Percentiles rank a stretch among this genome's conserved stretches.
These are phyloP conservation scores for Thermochaetoides thermophila DNA, from an alignment of 495 filamentous ascomycete species.

Conservation along the genomic window DNA sequence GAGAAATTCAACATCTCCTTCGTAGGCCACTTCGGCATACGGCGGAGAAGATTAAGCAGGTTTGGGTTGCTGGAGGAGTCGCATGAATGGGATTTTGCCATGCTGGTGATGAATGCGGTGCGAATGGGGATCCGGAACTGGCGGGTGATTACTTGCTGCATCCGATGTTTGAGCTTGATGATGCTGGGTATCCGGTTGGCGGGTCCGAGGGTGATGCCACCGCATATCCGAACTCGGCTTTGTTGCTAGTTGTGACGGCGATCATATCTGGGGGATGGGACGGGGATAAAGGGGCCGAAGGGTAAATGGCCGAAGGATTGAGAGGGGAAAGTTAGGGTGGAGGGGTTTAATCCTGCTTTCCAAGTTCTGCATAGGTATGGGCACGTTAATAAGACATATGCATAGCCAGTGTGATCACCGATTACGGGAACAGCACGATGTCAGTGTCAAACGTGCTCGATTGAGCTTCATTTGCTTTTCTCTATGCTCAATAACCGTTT, in stretches of 20 bases:
- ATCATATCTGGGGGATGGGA: conserved; percentile 44
- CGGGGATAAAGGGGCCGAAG: conserved; percentile 21
- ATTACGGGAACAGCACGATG: too few species aligned
- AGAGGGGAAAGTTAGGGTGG: conserved; percentile 25
- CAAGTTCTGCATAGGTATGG: neutral
- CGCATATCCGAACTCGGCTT: conserved; percentile 38
- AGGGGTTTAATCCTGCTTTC: conserved; percentile 28
- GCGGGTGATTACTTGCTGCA: conserved; percentile 36
- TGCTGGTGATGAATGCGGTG: conserved; percentile 39
- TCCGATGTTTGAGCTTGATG: conserved; percentile 33
- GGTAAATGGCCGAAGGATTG: conserved; percentile 29
- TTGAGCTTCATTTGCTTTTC: neutral
- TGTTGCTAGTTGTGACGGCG: conserved; percentile 33
- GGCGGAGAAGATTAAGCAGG: conserved; percentile 25
- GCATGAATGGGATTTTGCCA: conserved; percentile 40
- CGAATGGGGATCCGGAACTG: conserved; percentile 27
- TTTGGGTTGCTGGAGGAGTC: conserved; percentile 34
- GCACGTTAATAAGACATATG: too few species aligned
- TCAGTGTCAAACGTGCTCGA: conserved; percentile 1
- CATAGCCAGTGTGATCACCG: too few species aligned
- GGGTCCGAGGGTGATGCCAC: conserved; percentile 37
- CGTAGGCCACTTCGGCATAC: conserved; percentile 36
- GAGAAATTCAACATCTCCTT: conserved; percentile 35
- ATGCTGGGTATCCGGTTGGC: conserved; percentile 37
- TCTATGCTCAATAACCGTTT: neutral